These are phyloP conservation scores for Chrysoporthe puriensis DNA, from an alignment of 2,329 filamentous ascomycete species.

Conservation along the genomic window DNA sequence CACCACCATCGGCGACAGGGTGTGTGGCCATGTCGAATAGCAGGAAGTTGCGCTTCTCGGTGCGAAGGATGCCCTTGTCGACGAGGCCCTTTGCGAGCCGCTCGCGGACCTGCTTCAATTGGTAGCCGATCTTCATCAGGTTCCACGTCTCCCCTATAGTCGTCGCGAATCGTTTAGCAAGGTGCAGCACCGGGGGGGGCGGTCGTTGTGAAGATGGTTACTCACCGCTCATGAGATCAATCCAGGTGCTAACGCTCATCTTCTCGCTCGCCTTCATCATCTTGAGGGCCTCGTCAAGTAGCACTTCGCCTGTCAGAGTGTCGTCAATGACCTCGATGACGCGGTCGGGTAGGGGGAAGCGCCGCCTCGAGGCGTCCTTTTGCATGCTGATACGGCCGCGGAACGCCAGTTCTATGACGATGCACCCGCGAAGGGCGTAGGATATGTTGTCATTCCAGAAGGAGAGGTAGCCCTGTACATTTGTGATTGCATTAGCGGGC, in stretches of 20 bases:
- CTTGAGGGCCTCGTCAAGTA: slow-evolving; percentile 96
- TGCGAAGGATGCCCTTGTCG: slow-evolving; percentile 97
- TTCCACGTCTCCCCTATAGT: slow-evolving; percentile 95
- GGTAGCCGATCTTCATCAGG: slow-evolving; percentile 99
- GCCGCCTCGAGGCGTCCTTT: slow-evolving; percentile 87
- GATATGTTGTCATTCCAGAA: slow-evolving; percentile 99
- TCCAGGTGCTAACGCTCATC: slow-evolving; percentile 99
- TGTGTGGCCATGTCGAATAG: slow-evolving; percentile 99
- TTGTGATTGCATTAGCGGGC: slow-evolving; percentile 1
- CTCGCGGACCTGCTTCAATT: slow-evolving; percentile 98
- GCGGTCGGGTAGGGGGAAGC: slow-evolving; percentile 90
- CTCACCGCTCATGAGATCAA: slow-evolving; percentile 97
- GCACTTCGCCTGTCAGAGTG: slow-evolving; percentile 91
- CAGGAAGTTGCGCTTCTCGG: slow-evolving; percentile 98
- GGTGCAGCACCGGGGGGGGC: not conserved
- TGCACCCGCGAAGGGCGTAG: slow-evolving; percentile 95
- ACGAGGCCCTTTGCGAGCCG: slow-evolving; percentile 95
- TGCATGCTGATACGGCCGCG: slow-evolving; percentile 97
- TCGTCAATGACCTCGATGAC: slow-evolving; percentile 97
- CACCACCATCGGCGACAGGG: slow-evolving; percentile 91
- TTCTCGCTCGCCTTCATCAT: slow-evolving; percentile 99
- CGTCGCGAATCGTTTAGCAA: slow-evolving; percentile 15
- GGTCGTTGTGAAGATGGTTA: slow-evolving; percentile 15
- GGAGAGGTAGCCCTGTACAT: slow-evolving; percentile 83
- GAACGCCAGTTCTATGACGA: slow-evolving; percentile 96